Evolutionary conservation across 148 eudicot genomes (phyloP).

Genomic region (Camellia granthamiana): DNA sequence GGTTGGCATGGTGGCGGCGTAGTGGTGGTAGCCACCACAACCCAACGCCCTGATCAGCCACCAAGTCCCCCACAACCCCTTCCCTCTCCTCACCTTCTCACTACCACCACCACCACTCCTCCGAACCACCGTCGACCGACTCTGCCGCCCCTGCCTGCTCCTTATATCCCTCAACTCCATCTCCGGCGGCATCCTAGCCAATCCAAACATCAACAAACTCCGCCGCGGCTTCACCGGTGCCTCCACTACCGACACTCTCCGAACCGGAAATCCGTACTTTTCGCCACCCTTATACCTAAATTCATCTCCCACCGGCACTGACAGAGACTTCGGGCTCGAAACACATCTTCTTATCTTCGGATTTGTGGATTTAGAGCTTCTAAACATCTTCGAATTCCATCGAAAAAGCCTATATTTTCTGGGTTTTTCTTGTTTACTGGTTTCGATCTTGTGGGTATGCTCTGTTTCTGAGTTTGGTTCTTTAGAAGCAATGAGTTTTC

Average conservation of each 20-base stretch:
- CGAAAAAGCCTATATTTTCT: neutral
- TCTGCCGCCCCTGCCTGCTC: conserved; percentile 4
- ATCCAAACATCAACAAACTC: conserved; percentile 12
- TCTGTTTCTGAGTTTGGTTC: neutral
- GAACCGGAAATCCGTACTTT: neutral
- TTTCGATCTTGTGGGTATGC: too few relatives aligned
- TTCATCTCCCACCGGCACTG: neutral
- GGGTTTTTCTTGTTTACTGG: neutral
- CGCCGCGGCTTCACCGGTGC: conserved; percentile 9
- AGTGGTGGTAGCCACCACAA: conserved; percentile 9
- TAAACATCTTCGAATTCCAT: neutral
- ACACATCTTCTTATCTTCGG: neutral
- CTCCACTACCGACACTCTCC: neutral
- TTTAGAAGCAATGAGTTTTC: conserved; percentile 5
- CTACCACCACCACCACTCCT: neutral
- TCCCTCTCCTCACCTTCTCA: conserved; percentile 1
- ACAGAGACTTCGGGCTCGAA: neutral
- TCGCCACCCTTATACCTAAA: neutral
- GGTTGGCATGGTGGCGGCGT: neutral
- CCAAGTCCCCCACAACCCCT: neutral
- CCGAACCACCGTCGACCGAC: neutral
- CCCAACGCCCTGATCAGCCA: neutral
- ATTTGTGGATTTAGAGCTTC: neutral
- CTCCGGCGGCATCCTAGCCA: conserved; percentile 11
- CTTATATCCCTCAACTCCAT: conserved; percentile 15